Percentiles rank a stretch among this genome's conserved stretches.
Evolutionary conservation across 371 early-diverging fungal genomes (phyloP).

Genomic region (Parasitella parasitica): DNA sequence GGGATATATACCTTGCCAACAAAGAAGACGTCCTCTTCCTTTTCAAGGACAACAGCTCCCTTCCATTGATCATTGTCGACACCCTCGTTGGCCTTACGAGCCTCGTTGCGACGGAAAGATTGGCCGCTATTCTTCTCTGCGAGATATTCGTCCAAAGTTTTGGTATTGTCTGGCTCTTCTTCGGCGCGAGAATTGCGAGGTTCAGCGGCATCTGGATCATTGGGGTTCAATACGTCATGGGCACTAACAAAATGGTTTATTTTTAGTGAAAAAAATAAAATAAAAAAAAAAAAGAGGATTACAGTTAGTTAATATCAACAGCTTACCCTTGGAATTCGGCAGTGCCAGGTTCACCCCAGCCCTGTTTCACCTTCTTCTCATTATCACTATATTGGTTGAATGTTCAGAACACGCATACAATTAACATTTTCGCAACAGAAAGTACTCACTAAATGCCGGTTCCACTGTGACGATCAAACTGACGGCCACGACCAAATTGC

Average conservation of each 20-base stretch:
- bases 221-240: slow-evolving; percentile 33
- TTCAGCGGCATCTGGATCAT: slow-evolving; percentile 45
- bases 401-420: neutral
- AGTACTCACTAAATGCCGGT: slow-evolving; percentile 57
- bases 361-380: slow-evolving; percentile 80
- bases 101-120: slow-evolving; percentile 16
- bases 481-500: slow-evolving; percentile 31
- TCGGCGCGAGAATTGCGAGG: slow-evolving; percentile 30
- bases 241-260: slow-evolving; percentile 20
- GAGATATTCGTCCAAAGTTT: slow-evolving; percentile 80
- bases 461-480: slow-evolving; percentile 78
- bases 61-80: slow-evolving; percentile 76
- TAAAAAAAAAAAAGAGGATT: neutral
- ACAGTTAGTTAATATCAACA: too few relatives aligned
- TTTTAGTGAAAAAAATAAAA: neutral
- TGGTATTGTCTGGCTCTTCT: slow-evolving; percentile 68
- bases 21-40: slow-evolving; percentile 61
- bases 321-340: slow-evolving; percentile 41
- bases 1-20: slow-evolving; percentile 62
- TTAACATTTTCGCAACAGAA: neutral
- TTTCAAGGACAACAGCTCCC: slow-evolving; percentile 64
- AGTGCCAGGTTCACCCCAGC: slow-evolving; percentile 66
- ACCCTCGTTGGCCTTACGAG: slow-evolving; percentile 79
- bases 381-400: slow-evolving; percentile 57
- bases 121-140: slow-evolving; percentile 44